These are phyloP conservation scores for Kazachstania africana DNA, from an alignment of 805 yeast species.

Conservation along the genomic window DNA sequence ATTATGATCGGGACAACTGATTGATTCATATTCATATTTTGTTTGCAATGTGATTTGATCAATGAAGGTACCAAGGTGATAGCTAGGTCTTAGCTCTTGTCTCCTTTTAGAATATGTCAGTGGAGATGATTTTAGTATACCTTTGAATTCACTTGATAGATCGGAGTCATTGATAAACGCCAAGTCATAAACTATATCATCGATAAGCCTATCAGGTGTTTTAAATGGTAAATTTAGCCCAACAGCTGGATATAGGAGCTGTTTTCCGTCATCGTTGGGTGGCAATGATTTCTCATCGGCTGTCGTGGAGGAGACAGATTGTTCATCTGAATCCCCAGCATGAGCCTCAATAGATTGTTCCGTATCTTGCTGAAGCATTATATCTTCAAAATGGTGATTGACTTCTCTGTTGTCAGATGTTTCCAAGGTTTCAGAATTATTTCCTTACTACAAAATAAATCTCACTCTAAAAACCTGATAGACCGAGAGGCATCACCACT, in stretches of 20 bases:
- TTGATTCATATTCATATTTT: slow-evolving; percentile 18
- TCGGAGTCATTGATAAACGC: slow-evolving; percentile 14
- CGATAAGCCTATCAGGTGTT: slow-evolving; percentile 55
- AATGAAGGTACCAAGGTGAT: slow-evolving; percentile 16
- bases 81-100: slow-evolving; percentile 10
- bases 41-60: slow-evolving; percentile 24
- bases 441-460: too few species aligned
- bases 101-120: slow-evolving; percentile 23
- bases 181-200: slow-evolving; percentile 43
- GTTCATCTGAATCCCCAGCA: too few species aligned
- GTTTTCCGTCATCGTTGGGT: slow-evolving; percentile 17
- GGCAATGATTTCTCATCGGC: too few species aligned
- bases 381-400: too few species aligned
- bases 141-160: slow-evolving; percentile 6
- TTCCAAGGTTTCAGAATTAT: too few species aligned
- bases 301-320: too few species aligned
- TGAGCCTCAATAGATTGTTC: too few species aligned
- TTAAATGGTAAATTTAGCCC: slow-evolving; percentile 32
- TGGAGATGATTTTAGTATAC: slow-evolving; percentile 23
- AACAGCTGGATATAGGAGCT: slow-evolving; percentile 15
- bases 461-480: too few species aligned
- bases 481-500: too few species aligned
- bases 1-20: slow-evolving; percentile 19
- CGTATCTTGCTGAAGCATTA: too few species aligned
- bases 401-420: too few species aligned